A percentile compares a stretch with the other conserved stretches of the same genome.
These are phyloP conservation scores for Guadua angustifolia DNA, from an alignment of 176 grass and related monocot genomes.

Conservation along the genomic window DNA sequence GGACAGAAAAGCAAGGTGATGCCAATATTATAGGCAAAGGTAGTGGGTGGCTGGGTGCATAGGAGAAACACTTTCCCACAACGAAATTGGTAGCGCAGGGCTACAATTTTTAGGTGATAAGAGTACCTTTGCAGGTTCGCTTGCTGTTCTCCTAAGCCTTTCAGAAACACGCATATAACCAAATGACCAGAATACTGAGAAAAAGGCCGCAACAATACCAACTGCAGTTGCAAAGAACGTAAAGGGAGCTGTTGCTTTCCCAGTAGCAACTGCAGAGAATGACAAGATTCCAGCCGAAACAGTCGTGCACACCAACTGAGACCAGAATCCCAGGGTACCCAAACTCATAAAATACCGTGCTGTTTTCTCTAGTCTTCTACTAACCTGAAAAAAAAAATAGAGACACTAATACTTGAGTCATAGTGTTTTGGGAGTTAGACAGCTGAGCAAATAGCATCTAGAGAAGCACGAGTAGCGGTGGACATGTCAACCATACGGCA, in stretches of 20 bases:
- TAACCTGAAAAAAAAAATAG: slow-evolving; percentile 55
- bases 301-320: slow-evolving; percentile 76
- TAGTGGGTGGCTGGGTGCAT: neutral
- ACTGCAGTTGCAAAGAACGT: slow-evolving; percentile 62
- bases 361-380: slow-evolving; percentile 77
- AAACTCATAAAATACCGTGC: slow-evolving; percentile 75
- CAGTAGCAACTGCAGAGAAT: slow-evolving; percentile 67
- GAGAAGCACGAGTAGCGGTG: neutral
- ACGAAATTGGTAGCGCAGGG: neutral
- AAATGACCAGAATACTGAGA: slow-evolving; percentile 68
- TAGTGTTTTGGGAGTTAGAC: neutral
- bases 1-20: neutral
- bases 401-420: neutral
- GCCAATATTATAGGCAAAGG: neutral
- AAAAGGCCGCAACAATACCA: slow-evolving; percentile 53
- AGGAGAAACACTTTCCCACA: neutral
- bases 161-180: slow-evolving; percentile 65
- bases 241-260: slow-evolving; percentile 67
- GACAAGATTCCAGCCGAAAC: slow-evolving; percentile 85
- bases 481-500: neutral
- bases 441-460: neutral
- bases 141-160: slow-evolving; percentile 63
- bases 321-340: slow-evolving; percentile 85
- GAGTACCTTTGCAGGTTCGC: slow-evolving; percentile 62
- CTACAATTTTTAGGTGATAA: neutral